Percentiles rank a stretch among this genome's conserved stretches.
Evolutionary conservation across 2,329 filamentous ascomycete genomes (phyloP).

Genomic region (Microcyclospora tardicrescens): DNA sequence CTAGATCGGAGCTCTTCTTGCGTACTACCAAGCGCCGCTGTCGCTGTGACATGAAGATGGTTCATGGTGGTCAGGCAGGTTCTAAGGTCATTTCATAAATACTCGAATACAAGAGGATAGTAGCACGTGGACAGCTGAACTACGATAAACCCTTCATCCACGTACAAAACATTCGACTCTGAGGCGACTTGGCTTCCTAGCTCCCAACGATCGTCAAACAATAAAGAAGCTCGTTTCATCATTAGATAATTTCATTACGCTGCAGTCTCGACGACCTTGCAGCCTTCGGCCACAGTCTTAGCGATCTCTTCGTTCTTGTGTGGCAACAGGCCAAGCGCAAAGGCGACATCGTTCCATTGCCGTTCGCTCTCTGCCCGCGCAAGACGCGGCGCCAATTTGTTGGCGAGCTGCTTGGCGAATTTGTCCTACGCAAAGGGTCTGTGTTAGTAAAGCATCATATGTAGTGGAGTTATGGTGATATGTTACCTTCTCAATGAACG

Average conservation of each 20-base stretch:
- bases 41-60: too few relatives aligned
- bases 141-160: too few relatives aligned
- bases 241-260: slow-evolving; percentile 1
- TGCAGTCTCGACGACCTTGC: slow-evolving; percentile 40
- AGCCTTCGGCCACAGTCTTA: slow-evolving; percentile 63
- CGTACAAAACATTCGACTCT: too few relatives aligned
- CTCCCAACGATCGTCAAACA: too few relatives aligned
- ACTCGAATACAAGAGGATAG: too few relatives aligned
- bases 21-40: too few relatives aligned
- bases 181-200: too few relatives aligned
- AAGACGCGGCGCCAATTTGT: slow-evolving; percentile 81
- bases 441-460: slow-evolving; percentile 1
- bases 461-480: neutral
- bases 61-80: too few relatives aligned
- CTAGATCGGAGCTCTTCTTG: too few relatives aligned
- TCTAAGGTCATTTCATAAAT: too few relatives aligned
- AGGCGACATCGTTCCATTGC: slow-evolving; percentile 96
- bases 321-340: slow-evolving; percentile 73
- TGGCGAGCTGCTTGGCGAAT: slow-evolving; percentile 84
- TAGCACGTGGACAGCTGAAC: too few relatives aligned
- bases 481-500: slow-evolving; percentile 90
- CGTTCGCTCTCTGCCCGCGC: slow-evolving; percentile 78
- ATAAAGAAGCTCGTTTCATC: too few relatives aligned
- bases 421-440: slow-evolving; percentile 54
- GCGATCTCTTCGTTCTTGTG: slow-evolving; percentile 88